Conservation (phyloP, 1,284 basidiomycete genomes). For the Melanopsichium pennsylvanicum region DNA sequence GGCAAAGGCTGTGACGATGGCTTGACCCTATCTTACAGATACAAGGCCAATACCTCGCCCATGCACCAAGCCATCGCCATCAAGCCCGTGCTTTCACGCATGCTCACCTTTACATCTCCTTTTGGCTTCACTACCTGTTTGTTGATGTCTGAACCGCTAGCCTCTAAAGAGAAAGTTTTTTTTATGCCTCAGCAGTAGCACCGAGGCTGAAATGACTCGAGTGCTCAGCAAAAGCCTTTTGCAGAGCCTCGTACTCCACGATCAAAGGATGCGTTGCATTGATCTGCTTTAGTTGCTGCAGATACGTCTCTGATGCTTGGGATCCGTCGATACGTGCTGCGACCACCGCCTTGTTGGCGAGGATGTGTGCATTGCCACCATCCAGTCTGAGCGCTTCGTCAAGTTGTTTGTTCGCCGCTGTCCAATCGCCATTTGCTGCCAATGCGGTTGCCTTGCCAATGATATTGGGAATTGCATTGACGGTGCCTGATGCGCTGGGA, state of each 20-base stretch:
- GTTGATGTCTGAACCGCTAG: no score
- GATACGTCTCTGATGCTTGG: background rate
- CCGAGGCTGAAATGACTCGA: constrained; percentile 22
- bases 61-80: no score
- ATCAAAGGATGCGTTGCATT: constrained; percentile 28
- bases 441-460: constrained; percentile 59
- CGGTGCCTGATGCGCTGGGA: constrained; percentile 33
- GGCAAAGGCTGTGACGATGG: no score
- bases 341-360: constrained; percentile 46
- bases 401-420: constrained; percentile 39
- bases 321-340: constrained; percentile 9
- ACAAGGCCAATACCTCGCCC: no score
- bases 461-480: constrained; percentile 43
- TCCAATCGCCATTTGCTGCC: constrained; percentile 45
- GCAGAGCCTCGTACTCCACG: constrained; percentile 16
- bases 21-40: no score
- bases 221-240: constrained; percentile 21
- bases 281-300: constrained; percentile 16
- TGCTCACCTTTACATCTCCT: no score
- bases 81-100: no score
- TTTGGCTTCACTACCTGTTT: no score
- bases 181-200: constrained; percentile 13
- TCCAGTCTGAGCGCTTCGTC: constrained; percentile 46
- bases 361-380: constrained; percentile 23
- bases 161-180: no score